Percentiles rank a stretch among this genome's conserved stretches.
Evolutionary conservation across 192 early-diverging fungal species (phyloP).

Genomic region (Backusella liffmaniae): DNA sequence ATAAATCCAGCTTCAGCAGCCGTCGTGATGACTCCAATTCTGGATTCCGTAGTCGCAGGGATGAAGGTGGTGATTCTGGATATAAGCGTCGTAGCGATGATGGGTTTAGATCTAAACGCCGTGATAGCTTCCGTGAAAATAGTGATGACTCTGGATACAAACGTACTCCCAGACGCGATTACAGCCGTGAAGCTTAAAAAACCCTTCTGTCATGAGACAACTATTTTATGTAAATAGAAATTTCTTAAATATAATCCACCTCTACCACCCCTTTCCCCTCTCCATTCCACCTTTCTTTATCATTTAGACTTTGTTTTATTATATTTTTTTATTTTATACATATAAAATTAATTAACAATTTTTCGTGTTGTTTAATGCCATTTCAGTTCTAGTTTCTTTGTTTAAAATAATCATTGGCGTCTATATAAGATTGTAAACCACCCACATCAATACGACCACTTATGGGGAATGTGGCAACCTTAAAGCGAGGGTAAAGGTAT

Average conservation of each 20-base stretch:
- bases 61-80: background rate
- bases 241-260: background rate
- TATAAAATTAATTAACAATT: background rate
- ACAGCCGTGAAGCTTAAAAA: background rate
- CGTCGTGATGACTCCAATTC: background rate
- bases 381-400: constrained; percentile 2
- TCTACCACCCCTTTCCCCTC: background rate
- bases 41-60: background rate
- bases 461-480: constrained; percentile 41
- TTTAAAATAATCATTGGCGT: constrained; percentile 46
- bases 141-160: background rate
- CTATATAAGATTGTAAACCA: constrained; percentile 52
- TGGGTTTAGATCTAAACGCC: background rate
- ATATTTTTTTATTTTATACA: background rate
- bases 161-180: background rate
- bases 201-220: background rate
- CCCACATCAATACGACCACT: constrained; percentile 64
- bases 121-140: background rate
- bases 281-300: background rate
- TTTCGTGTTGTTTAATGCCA: background rate
- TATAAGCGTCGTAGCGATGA: background rate
- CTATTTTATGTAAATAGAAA: constrained; percentile 10
- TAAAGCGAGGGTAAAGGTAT: constrained; percentile 40
- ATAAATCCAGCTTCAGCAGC: background rate
- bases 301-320: background rate